Evolutionary conservation across 179 eudicot species (phyloP).

Genomic region (Spinacia oleracea): DNA sequence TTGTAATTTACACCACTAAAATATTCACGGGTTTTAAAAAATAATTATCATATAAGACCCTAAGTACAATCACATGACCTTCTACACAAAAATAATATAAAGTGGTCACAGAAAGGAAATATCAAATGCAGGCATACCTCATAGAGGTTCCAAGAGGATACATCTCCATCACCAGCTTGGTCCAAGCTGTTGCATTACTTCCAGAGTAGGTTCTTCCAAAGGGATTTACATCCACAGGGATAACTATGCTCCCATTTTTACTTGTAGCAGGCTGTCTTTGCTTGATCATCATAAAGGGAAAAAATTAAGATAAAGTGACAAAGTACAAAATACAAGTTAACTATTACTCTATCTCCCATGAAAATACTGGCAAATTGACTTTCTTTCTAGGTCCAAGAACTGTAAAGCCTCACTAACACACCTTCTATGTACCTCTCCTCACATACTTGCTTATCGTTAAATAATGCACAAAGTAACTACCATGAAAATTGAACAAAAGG

Average conservation of each 20-base stretch:
- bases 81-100: background rate
- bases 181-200: conserved; percentile 59
- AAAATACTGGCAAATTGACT: background rate
- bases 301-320: conserved; percentile 17
- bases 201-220: conserved; percentile 51
- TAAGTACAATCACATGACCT: background rate
- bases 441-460: background rate
- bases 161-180: conserved; percentile 73
- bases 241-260: conserved; percentile 51
- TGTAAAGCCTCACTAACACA: background rate
- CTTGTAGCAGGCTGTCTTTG: conserved; percentile 92
- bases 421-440: background rate
- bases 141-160: conserved; percentile 72
- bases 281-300: conserved; percentile 59
- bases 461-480: background rate
- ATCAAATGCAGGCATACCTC: conserved; percentile 46
- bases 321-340: background rate
- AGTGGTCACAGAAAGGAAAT: conserved; percentile 13
- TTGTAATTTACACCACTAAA: background rate
- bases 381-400: background rate
- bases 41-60: background rate
- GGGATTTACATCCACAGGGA: conserved; percentile 52
- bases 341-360: background rate
- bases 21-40: background rate
- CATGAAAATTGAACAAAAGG: too few relatives aligned